These are phyloP conservation scores for Avicennia marina DNA, from an alignment of 257 asterid genomes.

Conservation along the genomic window DNA sequence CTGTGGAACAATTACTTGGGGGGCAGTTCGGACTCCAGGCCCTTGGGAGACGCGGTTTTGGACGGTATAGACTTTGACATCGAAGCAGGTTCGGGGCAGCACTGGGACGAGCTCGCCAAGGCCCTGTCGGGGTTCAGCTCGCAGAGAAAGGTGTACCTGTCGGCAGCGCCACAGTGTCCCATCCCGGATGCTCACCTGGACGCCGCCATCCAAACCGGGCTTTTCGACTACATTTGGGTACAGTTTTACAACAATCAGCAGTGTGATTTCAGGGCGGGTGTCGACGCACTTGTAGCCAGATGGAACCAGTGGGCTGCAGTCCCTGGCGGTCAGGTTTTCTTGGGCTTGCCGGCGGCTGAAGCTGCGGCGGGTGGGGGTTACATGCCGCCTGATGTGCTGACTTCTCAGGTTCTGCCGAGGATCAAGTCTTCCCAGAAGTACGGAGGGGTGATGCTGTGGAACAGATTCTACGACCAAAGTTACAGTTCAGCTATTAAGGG, in stretches of 20 bases:
- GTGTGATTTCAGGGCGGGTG: constrained; percentile 32
- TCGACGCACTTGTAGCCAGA: constrained; percentile 18
- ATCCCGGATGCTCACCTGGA: constrained; percentile 30
- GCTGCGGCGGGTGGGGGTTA: constrained; percentile 37
- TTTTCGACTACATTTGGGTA: constrained; percentile 61
- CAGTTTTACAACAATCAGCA: constrained; percentile 55
- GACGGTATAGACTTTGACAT: constrained; percentile 46
- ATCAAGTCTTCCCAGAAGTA: constrained; percentile 40
- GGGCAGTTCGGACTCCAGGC: constrained; percentile 31
- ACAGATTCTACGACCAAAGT: constrained; percentile 28
- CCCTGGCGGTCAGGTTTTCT: constrained; percentile 27
- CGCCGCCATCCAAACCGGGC: constrained; percentile 39
- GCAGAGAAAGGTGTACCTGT: constrained; percentile 34
- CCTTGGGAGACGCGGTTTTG: constrained; percentile 36
- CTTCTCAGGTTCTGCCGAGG: constrained; percentile 36
- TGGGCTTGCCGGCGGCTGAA: constrained; percentile 52
- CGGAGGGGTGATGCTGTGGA: constrained; percentile 69
- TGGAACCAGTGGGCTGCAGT: constrained; percentile 38
- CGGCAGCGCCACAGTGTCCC: constrained; percentile 57
- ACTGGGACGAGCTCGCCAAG: constrained; percentile 44
- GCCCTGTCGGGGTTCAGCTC: constrained; percentile 24
- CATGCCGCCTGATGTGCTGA: constrained; percentile 35
- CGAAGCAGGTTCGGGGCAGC: constrained; percentile 30
- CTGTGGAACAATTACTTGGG: constrained; percentile 42
- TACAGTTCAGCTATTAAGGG: constrained; percentile 32